Percentiles rank a stretch among this genome's conserved stretches.
Conservation (phyloP, 257 asterid species). For the Gynochthodes officinalis region DNA sequence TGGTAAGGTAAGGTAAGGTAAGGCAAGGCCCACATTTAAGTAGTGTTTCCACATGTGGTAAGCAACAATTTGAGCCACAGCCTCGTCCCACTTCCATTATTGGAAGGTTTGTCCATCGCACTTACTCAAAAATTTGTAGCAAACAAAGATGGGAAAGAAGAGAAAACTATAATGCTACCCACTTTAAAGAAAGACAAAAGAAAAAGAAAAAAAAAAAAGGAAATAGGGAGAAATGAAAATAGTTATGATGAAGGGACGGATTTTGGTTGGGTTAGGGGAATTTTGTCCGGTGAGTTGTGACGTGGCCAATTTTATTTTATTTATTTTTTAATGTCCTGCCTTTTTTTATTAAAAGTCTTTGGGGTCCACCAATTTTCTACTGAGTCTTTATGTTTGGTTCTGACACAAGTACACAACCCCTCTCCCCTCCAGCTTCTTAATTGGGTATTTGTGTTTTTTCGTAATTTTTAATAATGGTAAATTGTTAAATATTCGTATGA, state of each 20-base stretch:
- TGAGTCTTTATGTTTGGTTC: constrained; percentile 13
- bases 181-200: too few species aligned
- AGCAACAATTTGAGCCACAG: constrained; percentile 12
- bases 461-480: not conserved
- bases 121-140: not conserved
- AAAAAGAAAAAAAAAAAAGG: not conserved
- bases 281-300: constrained; percentile 16
- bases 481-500: constrained; percentile 8
- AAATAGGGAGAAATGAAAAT: too few species aligned
- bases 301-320: constrained; percentile 9
- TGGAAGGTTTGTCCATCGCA: constrained; percentile 20
- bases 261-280: constrained; percentile 5
- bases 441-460: constrained; percentile 15
- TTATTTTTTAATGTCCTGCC: too few species aligned
- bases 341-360: not conserved
- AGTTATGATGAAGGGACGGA: not conserved
- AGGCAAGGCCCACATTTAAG: constrained; percentile 25
- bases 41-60: constrained; percentile 29
- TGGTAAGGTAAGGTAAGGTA: constrained; percentile 12
- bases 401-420: constrained; percentile 25
- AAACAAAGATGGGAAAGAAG: not conserved
- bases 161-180: not conserved
- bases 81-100: constrained; percentile 35
- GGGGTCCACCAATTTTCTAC: constrained; percentile 15
- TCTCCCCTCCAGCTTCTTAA: constrained; percentile 11